Conservation (phyloP, 495 filamentous ascomycete species). For the Lasiosphaeriaceae sp. region DNA sequence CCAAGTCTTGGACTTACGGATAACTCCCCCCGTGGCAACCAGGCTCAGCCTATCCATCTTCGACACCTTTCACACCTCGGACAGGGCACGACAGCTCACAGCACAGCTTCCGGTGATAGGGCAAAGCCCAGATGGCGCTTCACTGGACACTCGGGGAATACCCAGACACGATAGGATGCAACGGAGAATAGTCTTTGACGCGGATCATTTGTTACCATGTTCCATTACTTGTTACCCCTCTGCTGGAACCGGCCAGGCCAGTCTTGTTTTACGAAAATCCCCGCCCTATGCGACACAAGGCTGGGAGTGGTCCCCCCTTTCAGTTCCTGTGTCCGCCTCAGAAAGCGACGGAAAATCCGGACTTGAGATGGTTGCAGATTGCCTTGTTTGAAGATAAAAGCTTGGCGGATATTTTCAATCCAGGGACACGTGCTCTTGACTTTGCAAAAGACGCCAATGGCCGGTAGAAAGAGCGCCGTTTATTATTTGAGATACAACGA, state of each 20-base stretch:
- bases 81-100: background rate
- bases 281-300: conserved; percentile 1
- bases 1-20: too few relatives aligned
- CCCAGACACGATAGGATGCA: too few relatives aligned
- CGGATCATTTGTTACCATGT: too few relatives aligned
- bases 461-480: background rate
- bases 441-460: background rate
- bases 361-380: too few relatives aligned
- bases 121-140: conserved; percentile 4
- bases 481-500: background rate
- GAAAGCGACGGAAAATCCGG: too few relatives aligned
- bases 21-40: background rate
- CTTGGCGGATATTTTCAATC: background rate
- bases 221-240: background rate
- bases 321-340: background rate
- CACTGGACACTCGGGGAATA: background rate
- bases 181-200: too few relatives aligned
- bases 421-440: background rate
- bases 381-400: too few relatives aligned
- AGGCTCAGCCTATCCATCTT: background rate
- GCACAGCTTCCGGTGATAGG: background rate
- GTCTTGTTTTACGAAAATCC: background rate
- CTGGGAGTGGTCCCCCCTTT: background rate
- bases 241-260: background rate
- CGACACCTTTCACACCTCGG: background rate